phyloP scores from a whole-genome alignment of 306 rosid species.

The Trifolium dubium region DNA sequence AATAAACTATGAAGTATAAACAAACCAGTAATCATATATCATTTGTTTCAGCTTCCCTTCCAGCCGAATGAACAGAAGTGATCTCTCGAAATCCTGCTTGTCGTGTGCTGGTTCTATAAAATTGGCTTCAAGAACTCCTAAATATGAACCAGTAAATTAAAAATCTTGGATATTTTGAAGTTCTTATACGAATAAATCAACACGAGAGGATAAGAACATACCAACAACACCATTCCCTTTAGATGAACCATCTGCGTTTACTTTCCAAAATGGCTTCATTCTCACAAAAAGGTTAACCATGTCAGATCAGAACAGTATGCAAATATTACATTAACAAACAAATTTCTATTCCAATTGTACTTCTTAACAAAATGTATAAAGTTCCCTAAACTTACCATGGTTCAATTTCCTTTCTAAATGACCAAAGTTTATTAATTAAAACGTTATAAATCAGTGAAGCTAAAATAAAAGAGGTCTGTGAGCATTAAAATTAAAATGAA shows the following conservation, averaged over 20 bases:
- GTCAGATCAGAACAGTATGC: constrained; percentile 42
- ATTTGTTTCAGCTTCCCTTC: constrained; percentile 85
- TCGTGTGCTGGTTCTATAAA: constrained; percentile 97
- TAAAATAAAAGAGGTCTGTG: constrained; percentile 4
- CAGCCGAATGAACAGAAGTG: constrained; percentile 70
- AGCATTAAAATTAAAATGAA: neutral
- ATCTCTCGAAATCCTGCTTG: constrained; percentile 98
- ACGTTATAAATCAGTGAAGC: neutral
- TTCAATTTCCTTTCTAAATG: constrained; percentile 6
- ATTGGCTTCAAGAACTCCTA: constrained; percentile 94
- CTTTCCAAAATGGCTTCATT: constrained; percentile 94
- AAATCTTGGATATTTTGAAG: constrained; percentile 29
- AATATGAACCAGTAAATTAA: constrained; percentile 37
- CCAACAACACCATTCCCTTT: constrained; percentile 87
- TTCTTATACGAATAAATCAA: constrained; percentile 28
- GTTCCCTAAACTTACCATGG: constrained; percentile 38
- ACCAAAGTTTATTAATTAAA: neutral
- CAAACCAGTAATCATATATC: constrained; percentile 80
- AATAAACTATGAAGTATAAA: constrained; percentile 34
- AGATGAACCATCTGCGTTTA: constrained; percentile 65
- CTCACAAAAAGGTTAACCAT: constrained; percentile 35
- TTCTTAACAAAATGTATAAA: constrained; percentile 28
- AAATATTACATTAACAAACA: constrained; percentile 33
- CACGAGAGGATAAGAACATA: constrained; percentile 50
- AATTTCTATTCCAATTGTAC: constrained; percentile 13